These are phyloP conservation scores for Malassezia cuniculi DNA, from an alignment of 1,284 basidiomycete genomes.

Conservation along the genomic window DNA sequence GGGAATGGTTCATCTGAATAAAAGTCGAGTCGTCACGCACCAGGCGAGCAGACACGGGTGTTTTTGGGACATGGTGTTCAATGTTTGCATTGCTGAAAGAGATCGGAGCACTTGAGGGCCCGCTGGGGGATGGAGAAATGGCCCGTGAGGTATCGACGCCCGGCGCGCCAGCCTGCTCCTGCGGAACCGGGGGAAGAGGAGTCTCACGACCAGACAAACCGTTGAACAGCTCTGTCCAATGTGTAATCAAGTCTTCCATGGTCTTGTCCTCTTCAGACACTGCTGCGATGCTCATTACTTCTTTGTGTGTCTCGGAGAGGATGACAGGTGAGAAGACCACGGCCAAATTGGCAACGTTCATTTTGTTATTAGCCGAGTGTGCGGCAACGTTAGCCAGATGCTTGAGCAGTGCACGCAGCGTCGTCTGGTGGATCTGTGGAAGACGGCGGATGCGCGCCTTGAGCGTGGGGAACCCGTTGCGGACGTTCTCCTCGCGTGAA, in stretches of 20 bases:
- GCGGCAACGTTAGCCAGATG: slow-evolving; percentile 69
- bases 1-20: too few relatives aligned
- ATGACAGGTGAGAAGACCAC: slow-evolving; percentile 42
- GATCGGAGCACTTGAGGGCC: too few relatives aligned
- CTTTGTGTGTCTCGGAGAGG: slow-evolving; percentile 31
- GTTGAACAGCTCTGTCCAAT: slow-evolving; percentile 27
- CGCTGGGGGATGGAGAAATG: too few relatives aligned
- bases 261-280: slow-evolving; percentile 40
- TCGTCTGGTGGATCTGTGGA: slow-evolving; percentile 75
- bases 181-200: slow-evolving; percentile 2
- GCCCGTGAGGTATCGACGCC: not conserved
- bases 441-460: slow-evolving; percentile 38
- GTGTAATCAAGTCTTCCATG: slow-evolving; percentile 36
- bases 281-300: slow-evolving; percentile 31
- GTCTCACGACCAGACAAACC: not conserved
- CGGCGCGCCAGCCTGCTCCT: not conserved
- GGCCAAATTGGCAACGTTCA: slow-evolving; percentile 60
- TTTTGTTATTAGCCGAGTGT: slow-evolving; percentile 68
- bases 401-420: slow-evolving; percentile 71
- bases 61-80: too few relatives aligned
- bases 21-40: too few relatives aligned
- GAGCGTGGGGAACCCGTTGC: slow-evolving; percentile 31
- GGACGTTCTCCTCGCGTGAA: slow-evolving; percentile 54
- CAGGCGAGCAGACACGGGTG: too few relatives aligned
- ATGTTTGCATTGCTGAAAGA: too few relatives aligned